Evolutionary conservation across 371 early-diverging fungal genomes (phyloP).

Genomic region (Batkoa obscura): DNA sequence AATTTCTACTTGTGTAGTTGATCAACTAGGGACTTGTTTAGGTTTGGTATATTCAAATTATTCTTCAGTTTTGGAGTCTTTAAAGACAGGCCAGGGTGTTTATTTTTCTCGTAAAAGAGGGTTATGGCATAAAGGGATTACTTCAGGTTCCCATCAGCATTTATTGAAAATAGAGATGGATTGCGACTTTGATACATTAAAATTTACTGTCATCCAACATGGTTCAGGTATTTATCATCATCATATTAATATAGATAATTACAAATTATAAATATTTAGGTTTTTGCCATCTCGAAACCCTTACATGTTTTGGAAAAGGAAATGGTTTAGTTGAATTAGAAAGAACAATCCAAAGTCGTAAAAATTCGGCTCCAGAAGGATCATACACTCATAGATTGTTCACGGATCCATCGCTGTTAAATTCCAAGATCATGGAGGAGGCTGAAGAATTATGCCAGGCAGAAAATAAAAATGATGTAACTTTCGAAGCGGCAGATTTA

Average conservation of each 20-base stretch:
- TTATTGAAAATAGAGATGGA: constrained; percentile 57
- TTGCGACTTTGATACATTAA: constrained; percentile 80
- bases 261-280: constrained; percentile 21
- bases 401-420: constrained; percentile 53
- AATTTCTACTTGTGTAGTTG: constrained; percentile 79
- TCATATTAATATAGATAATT: background rate
- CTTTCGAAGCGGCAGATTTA: constrained; percentile 91
- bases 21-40: constrained; percentile 66
- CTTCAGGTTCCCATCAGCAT: constrained; percentile 81
- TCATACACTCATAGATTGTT: constrained; percentile 87
- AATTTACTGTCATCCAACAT: constrained; percentile 69
- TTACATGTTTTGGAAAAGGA: constrained; percentile 76
- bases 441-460: constrained; percentile 86
- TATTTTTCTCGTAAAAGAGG: constrained; percentile 82
- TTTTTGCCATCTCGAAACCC: constrained; percentile 85
- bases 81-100: constrained; percentile 65
- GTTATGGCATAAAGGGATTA: constrained; percentile 88
- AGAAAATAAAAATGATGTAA: constrained; percentile 46
- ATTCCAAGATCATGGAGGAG: constrained; percentile 89
- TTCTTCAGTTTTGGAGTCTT: constrained; percentile 60
- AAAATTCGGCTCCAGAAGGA: constrained; percentile 41
- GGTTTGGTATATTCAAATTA: constrained; percentile 83
- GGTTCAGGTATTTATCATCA: constrained; percentile 41
- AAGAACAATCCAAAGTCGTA: constrained; percentile 38
- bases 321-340: constrained; percentile 51